phyloP scores from a whole-genome alignment of 2,329 filamentous ascomycete genomes.

The Aureobasidium sp. region DNA sequence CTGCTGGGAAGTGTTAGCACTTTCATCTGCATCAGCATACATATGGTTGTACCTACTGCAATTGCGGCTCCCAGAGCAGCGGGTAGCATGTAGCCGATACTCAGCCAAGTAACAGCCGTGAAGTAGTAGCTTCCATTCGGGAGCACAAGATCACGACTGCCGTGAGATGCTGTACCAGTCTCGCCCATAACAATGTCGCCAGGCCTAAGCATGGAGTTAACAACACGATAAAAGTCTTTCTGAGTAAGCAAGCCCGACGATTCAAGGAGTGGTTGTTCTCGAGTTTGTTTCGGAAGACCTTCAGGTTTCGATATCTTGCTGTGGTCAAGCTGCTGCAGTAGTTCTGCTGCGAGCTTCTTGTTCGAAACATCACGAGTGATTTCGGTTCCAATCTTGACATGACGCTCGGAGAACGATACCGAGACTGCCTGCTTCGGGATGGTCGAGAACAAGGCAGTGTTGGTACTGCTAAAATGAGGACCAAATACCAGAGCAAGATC shows the following conservation, averaged over 20 bases:
- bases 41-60: no score
- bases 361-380: conserved; percentile 64
- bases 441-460: conserved; percentile 24
- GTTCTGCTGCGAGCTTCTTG: conserved; percentile 21
- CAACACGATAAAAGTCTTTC: conserved; percentile 68
- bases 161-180: conserved; percentile 82
- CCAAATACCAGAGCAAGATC: conserved; percentile 18
- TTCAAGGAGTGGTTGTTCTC: conserved; percentile 9
- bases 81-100: conserved; percentile 57
- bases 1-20: no score
- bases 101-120: conserved; percentile 66
- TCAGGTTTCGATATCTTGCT: conserved; percentile 47
- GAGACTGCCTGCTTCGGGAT: conserved; percentile 18
- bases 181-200: conserved; percentile 77
- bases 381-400: conserved; percentile 47
- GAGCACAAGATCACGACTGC: conserved; percentile 77
- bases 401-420: conserved; percentile 44
- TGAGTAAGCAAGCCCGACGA: conserved; percentile 44
- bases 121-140: conserved; percentile 64
- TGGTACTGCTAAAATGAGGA: conserved; percentile 18
- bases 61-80: conserved; percentile 57
- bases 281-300: conserved; percentile 27
- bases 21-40: no score
- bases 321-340: conserved; percentile 31
- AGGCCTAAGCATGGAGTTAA: conserved; percentile 63